Conservation (phyloP, 768 basidiomycete species). For the Gyrodon lividus region DNA sequence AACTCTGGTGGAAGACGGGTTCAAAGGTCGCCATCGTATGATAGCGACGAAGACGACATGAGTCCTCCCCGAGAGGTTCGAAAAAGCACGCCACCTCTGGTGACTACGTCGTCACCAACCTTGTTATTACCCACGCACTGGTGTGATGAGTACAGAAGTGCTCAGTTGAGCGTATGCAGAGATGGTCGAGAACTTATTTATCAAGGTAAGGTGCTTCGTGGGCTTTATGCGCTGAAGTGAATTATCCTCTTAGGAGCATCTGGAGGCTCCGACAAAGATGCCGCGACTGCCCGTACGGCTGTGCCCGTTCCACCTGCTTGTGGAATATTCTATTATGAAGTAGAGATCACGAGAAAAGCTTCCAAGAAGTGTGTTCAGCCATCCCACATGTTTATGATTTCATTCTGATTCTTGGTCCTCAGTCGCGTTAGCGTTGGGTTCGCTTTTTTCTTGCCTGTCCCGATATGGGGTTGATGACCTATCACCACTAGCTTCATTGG, state of each 20-base stretch:
- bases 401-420: conserved; percentile 17
- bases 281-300: conserved; percentile 78
- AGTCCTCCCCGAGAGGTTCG: conserved; percentile 46
- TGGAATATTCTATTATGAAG: conserved; percentile 95
- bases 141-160: conserved; percentile 67
- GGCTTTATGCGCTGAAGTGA: conserved; percentile 1
- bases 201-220: conserved; percentile 47
- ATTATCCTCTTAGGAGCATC: conserved; percentile 43
- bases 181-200: conserved; percentile 77
- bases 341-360: conserved; percentile 77
- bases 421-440: conserved; percentile 85
- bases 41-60: conserved; percentile 70
- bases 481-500: conserved; percentile 57
- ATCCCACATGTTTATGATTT: not conserved
- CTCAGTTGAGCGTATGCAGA: conserved; percentile 55
- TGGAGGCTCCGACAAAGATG: conserved; percentile 71
- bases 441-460: conserved; percentile 18
- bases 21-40: conserved; percentile 44
- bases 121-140: conserved; percentile 74
- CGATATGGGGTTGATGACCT: conserved; percentile 11
- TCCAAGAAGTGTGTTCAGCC: conserved; percentile 63
- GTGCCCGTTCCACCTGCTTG: conserved; percentile 79
- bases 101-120: conserved; percentile 33
- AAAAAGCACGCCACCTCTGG: conserved; percentile 22
- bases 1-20: conserved; percentile 15